These are phyloP conservation scores for Calophaca sinica DNA, from an alignment of 306 rosid genomes.

Conservation along the genomic window DNA sequence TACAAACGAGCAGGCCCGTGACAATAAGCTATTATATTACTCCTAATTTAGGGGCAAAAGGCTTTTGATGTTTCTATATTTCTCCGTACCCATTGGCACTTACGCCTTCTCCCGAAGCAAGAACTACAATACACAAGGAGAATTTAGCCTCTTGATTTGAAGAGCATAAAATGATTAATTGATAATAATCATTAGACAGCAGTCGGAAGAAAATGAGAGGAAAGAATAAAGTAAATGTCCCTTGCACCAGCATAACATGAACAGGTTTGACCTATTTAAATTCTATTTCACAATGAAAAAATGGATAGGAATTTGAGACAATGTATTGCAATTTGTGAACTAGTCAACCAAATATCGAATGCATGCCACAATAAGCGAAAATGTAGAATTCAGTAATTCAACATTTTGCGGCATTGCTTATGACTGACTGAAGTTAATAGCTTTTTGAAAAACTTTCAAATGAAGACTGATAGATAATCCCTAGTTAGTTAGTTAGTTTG, in stretches of 20 bases:
- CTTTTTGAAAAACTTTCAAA: background rate
- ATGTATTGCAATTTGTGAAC: too few species aligned
- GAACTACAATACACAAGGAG: background rate
- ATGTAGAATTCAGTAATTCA: background rate
- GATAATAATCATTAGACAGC: background rate
- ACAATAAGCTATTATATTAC: background rate
- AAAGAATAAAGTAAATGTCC: too few species aligned
- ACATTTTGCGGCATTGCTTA: background rate
- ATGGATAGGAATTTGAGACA: too few species aligned
- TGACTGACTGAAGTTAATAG: background rate
- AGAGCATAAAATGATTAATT: background rate
- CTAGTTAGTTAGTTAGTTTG: too few species aligned
- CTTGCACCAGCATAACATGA: too few species aligned
- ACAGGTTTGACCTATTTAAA: too few species aligned
- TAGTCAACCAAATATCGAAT: background rate
- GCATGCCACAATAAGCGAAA: background rate
- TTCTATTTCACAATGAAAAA: background rate
- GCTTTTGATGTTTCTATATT: background rate
- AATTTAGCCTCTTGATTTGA: background rate
- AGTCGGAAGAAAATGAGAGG: too few species aligned
- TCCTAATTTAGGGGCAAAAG: background rate
- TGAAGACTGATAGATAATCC: background rate
- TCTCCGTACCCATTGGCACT: background rate
- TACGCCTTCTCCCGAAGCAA: background rate
- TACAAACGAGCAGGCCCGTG: background rate